A percentile compares a stretch with the other conserved stretches of the same genome.
Conservation (phyloP, 805 yeast species). For the Suhomyces prunicola region DNA sequence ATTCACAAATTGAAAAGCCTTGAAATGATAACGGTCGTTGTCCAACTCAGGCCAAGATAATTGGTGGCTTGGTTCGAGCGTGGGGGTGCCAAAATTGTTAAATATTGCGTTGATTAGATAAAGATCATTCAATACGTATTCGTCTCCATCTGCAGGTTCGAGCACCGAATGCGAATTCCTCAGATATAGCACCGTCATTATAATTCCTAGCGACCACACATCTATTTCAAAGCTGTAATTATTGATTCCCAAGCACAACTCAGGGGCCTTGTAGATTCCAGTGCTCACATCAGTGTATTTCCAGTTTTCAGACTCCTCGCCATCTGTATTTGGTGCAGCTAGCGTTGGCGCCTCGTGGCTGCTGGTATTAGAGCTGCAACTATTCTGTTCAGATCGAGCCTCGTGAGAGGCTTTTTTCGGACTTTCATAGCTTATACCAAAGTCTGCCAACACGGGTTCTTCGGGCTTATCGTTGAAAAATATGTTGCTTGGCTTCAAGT, state of each 20-base stretch:
- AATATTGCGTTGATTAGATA: slow-evolving; percentile 55
- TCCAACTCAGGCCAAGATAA: slow-evolving; percentile 38
- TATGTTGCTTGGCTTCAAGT: slow-evolving; percentile 38
- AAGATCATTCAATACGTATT: slow-evolving; percentile 52
- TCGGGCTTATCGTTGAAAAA: slow-evolving; percentile 22
- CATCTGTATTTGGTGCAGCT: neutral
- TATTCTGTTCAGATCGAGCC: slow-evolving; percentile 7
- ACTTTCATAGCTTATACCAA: slow-evolving; percentile 50
- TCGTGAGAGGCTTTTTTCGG: slow-evolving; percentile 2
- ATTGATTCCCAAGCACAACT: slow-evolving; percentile 57
- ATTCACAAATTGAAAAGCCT: slow-evolving; percentile 20
- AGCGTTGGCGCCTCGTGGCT: neutral
- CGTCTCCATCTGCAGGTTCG: slow-evolving; percentile 30
- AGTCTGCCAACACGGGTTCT: slow-evolving; percentile 52
- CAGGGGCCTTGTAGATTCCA: slow-evolving; percentile 71
- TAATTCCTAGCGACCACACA: slow-evolving; percentile 69
- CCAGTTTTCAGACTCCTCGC: slow-evolving; percentile 39
- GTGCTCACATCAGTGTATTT: slow-evolving; percentile 62
- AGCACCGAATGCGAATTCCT: slow-evolving; percentile 29
- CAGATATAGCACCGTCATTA: slow-evolving; percentile 52
- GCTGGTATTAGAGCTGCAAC: neutral
- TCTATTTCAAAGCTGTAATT: slow-evolving; percentile 58
- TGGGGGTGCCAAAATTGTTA: slow-evolving; percentile 61
- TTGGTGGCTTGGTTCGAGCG: slow-evolving; percentile 6
- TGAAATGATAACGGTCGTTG: slow-evolving; percentile 26